Percentiles rank a stretch among this genome's conserved stretches.
phyloP scores from a whole-genome alignment of 2,329 filamentous ascomycete species.

The Penicillium occitanis region DNA sequence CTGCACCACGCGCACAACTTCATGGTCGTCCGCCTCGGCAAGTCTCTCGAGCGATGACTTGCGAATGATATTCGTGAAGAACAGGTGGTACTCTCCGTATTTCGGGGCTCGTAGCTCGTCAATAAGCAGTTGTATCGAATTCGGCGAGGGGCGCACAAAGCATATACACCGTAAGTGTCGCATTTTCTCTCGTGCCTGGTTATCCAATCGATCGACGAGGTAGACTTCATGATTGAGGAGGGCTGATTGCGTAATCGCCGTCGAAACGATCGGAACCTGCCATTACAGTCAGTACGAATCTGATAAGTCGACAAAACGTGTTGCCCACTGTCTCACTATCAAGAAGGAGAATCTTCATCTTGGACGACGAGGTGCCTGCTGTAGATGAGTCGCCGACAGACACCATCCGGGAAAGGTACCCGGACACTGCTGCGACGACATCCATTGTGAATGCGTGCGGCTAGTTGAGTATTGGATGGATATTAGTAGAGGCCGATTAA shows the following conservation, averaged over 20 bases:
- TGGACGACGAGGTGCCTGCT: constrained; percentile 64
- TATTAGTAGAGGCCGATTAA: background rate
- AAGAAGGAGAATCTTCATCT: constrained; percentile 97
- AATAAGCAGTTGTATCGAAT: constrained; percentile 89
- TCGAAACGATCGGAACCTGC: constrained; percentile 84
- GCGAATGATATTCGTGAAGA: constrained; percentile 96
- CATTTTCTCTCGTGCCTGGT: constrained; percentile 91
- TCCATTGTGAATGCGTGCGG: constrained; percentile 66
- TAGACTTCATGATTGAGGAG: constrained; percentile 96
- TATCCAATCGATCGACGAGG: constrained; percentile 93
- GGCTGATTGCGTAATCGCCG: constrained; percentile 90
- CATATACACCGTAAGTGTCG: constrained; percentile 91
- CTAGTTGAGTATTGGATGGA: background rate
- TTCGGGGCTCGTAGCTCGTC: constrained; percentile 95
- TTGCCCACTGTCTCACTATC: constrained; percentile 81
- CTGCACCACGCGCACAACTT: constrained; percentile 90
- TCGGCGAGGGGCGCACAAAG: constrained; percentile 86
- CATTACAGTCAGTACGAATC: constrained; percentile 28
- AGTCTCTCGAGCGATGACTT: constrained; percentile 93
- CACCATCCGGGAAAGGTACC: constrained; percentile 96
- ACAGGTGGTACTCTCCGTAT: constrained; percentile 95
- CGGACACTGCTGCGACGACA: constrained; percentile 84
- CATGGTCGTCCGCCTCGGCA: constrained; percentile 95
- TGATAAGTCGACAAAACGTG: constrained; percentile 31
- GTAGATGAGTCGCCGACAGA: constrained; percentile 71